Evolutionary conservation across 2,329 filamentous ascomycete genomes (phyloP).

Genomic region (Massarina eburnea): DNA sequence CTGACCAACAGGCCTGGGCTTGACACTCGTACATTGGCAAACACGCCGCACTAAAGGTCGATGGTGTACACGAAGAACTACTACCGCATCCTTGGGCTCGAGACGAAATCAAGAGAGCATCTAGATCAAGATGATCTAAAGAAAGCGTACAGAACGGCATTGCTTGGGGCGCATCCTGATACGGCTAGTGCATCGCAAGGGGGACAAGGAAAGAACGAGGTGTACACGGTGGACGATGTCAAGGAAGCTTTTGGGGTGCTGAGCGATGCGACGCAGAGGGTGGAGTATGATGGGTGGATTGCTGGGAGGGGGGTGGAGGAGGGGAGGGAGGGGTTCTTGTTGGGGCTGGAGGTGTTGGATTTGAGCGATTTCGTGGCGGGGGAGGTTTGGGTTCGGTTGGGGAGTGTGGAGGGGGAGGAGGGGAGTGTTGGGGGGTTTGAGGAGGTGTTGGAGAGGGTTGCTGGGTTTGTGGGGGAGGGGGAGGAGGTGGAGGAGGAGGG

Average conservation of each 20-base stretch:
- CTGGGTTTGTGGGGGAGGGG: not conserved
- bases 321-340: slow-evolving; percentile 29
- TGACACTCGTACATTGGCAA: too few relatives aligned
- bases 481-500: too few relatives aligned
- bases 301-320: slow-evolving; percentile 1
- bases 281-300: slow-evolving; percentile 44
- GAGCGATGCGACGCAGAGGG: slow-evolving; percentile 44
- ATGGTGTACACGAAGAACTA: slow-evolving; percentile 34
- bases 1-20: too few relatives aligned
- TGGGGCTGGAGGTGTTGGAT: slow-evolving; percentile 60
- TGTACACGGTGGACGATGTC: slow-evolving; percentile 59
- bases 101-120: not conserved
- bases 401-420: not conserved
- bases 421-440: not conserved
- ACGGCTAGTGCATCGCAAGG: slow-evolving; percentile 38
- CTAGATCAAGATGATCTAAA: slow-evolving; percentile 10
- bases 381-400: slow-evolving; percentile 4
- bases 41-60: too few relatives aligned
- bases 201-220: not conserved
- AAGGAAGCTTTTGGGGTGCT: slow-evolving; percentile 60
- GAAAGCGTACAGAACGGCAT: slow-evolving; percentile 57
- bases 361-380: slow-evolving; percentile 51
- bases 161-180: slow-evolving; percentile 63
- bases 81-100: slow-evolving; percentile 30
- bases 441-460: not conserved